Evolutionary conservation across 2,329 filamentous ascomycete species (phyloP).

Genomic region (Emergomyces pasteurianus): DNA sequence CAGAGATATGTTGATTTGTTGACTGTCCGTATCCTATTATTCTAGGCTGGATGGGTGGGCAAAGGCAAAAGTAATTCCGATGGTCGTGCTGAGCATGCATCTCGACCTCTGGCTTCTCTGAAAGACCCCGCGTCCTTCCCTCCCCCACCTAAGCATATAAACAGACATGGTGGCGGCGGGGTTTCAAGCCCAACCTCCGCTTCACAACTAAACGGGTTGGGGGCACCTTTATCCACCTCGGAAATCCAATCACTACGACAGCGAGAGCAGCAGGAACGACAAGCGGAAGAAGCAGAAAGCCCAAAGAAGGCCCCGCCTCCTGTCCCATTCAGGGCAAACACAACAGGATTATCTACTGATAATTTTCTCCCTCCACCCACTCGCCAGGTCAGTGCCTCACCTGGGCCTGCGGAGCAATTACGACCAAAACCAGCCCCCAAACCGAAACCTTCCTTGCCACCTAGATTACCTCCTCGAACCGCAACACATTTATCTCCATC

Average conservation of each 20-base stretch:
- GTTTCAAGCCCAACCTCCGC: conserved; percentile 33
- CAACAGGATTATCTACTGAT: conserved; percentile 57
- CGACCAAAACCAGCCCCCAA: conserved; percentile 20
- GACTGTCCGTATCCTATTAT: neutral
- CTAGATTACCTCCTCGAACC: conserved; percentile 59
- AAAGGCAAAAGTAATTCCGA: conserved; percentile 37
- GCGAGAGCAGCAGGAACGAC: conserved; percentile 19
- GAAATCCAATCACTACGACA: conserved; percentile 21
- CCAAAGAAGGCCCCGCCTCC: conserved; percentile 39
- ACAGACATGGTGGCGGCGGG: conserved; percentile 37
- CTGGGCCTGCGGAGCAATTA: conserved; percentile 14
- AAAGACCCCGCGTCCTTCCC: conserved; percentile 68
- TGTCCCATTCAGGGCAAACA: conserved; percentile 57
- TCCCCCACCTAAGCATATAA: conserved; percentile 61
- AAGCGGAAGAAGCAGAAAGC: conserved; percentile 19
- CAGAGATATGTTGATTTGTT: neutral
- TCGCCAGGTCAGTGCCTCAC: conserved; percentile 29
- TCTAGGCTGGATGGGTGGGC: conserved; percentile 47
- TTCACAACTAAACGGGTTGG: conserved; percentile 31
- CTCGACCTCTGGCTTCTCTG: conserved; percentile 55
- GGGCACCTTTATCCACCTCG: conserved; percentile 30
- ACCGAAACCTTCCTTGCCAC: conserved; percentile 48
- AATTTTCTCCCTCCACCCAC: conserved; percentile 60
- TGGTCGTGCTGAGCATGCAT: conserved; percentile 39
- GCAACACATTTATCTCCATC: conserved; percentile 39